These are phyloP conservation scores for Aureobasidium pullulans DNA, from an alignment of 2,329 filamentous ascomycete species.

Conservation along the genomic window DNA sequence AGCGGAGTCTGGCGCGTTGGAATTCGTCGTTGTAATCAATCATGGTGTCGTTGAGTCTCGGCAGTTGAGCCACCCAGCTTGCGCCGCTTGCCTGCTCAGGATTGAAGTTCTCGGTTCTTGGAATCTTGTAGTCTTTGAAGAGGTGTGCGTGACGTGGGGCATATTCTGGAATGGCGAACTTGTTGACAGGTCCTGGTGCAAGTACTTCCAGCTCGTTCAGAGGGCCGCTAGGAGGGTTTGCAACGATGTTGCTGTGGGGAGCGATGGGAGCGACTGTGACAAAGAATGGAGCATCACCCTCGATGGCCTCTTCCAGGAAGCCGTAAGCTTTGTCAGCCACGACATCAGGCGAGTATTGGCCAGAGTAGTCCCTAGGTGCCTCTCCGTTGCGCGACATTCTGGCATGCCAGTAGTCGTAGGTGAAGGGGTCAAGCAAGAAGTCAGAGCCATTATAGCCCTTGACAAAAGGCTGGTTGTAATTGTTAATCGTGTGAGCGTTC, in stretches of 20 bases:
- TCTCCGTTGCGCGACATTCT: constrained; percentile 54
- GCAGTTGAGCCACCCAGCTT: constrained; percentile 41
- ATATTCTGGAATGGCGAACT: constrained; percentile 32
- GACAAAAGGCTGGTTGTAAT: constrained; percentile 52
- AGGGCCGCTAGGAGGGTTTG: neutral
- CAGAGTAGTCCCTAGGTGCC: constrained; percentile 47
- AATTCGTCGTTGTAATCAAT: constrained; percentile 45
- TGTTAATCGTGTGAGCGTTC: constrained; percentile 54
- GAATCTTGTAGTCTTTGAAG: constrained; percentile 48
- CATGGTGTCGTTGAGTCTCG: constrained; percentile 34
- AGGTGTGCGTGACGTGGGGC: constrained; percentile 50
- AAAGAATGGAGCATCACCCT: constrained; percentile 23
- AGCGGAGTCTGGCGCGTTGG: constrained; percentile 45
- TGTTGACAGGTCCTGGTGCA: constrained; percentile 3
- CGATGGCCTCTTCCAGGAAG: constrained; percentile 40
- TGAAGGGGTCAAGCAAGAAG: constrained; percentile 52
- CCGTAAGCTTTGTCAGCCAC: constrained; percentile 51
- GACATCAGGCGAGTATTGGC: constrained; percentile 52
- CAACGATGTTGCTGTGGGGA: constrained; percentile 23
- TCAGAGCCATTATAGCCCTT: constrained; percentile 51
- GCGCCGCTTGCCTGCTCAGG: constrained; percentile 33
- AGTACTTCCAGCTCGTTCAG: constrained; percentile 6
- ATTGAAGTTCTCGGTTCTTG: constrained; percentile 46
- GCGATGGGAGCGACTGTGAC: constrained; percentile 26
- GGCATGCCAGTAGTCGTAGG: constrained; percentile 60